Base-by-base conservation (phyloP, 2,329 filamentous ascomycete species). In the Pleoardoris graminearum region DNA sequence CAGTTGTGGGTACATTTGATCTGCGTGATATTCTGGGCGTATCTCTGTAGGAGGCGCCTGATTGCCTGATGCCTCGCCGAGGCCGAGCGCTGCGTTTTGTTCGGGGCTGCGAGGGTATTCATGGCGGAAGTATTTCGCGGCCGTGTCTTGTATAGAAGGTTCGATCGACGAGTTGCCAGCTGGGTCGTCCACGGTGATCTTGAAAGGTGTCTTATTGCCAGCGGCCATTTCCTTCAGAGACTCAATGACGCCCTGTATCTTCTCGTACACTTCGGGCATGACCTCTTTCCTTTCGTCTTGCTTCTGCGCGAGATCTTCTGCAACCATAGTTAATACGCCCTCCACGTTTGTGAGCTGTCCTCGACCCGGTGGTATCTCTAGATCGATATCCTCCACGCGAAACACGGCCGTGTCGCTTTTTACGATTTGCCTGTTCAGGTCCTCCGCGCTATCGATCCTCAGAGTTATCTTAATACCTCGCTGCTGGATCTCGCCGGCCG, bases 131-230 rank as follows among this genome's bases (percentile, higher is more conserved):
- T 92, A 97, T 76, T 97, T 97, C 62, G 89, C 89, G n/a, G 90
- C 88, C 58, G 85, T 87, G 56, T 86, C 83, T 23, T 75, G 66
- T 56, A 90, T 84, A 59, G 91, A 88, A 12, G 94, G 94, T 42
- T 95, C 88, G 66, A 99, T 96, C 82, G 92, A 97, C 2, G 91
- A 96, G 80, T 99, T 99, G 49, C 94, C 94, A 0, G 92, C 89
- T 2, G 90, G 89, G 71, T 99, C 94, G 70, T 99, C 91, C 42
- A 97, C 80, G 35, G 85, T 88, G 43, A 99, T 76, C 45, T 90
- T 88, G 81, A 99, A 97, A 21, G 94, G 94, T 70, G 96, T 92
- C 6, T 82, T 81, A 23, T 87, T 81, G 44, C 91, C 89, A 2
- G 83, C 82, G 8, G 96, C 76, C 85, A 97, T 96, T 50, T 87